Base-by-base conservation (phyloP, 2,329 filamentous ascomycete genomes). In the Fusarium dimerum region DNA sequence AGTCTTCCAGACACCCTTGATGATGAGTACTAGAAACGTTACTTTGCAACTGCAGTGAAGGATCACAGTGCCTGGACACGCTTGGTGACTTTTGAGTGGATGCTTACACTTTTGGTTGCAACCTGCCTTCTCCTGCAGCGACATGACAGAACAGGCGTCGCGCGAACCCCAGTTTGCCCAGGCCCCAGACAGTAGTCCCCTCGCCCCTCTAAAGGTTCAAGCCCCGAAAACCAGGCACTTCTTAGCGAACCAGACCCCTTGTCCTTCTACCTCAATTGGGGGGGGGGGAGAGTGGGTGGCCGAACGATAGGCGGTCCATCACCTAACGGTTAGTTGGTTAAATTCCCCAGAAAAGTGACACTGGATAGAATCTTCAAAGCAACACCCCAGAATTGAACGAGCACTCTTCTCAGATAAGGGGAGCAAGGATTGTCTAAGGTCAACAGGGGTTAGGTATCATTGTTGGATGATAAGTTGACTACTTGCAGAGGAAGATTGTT, bases 151-250 rank as follows among this genome's bases (percentile, higher is more conserved):
- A 55, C 61, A 48, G 52, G 50, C 61, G 48, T 57, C 54, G 47
- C 53, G 51, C 52, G 5, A 49, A 64, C 61, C 61, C 60, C 61
- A 61, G 62, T 61, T 58, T 64, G 61, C 57, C 61, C 43, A 62
- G 59, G 52, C 61, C 48, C 52, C 45, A 46, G 45, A 50, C 53
- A 55, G 20, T 26, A 4, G 5, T 26, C 53, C 61, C 59, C 59
- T 48, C 57, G 41, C 45, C 47, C 51, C 54, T 55, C 54, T 34
- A 50, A 43, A 32, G 47, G 45, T 43, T 56, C 49, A 20, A 30
- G 46, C 32, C 32, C 32, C 32, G 32, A 36, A 36, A 36, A 36
- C 10, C 10, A 15, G 13, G 32, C 10, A 36, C 32, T 4, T 36
- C 13, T 36, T 47, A 54, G 48, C 30, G 52, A 47, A 26, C 5